Conservation (phyloP, 345 rosid genomes). For the Gossypium turneri region DNA sequence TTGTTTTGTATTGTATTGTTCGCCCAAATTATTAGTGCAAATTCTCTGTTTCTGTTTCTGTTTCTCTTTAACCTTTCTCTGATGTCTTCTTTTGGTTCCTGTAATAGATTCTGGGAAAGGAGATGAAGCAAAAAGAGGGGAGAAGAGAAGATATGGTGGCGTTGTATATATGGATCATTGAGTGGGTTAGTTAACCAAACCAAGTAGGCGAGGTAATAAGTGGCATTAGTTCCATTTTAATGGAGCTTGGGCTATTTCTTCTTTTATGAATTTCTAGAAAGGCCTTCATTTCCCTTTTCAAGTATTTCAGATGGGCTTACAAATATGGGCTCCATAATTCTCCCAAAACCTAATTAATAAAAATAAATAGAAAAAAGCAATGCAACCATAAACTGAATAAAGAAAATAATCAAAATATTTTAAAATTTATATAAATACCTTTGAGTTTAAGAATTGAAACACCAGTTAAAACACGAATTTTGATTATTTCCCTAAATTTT, state of each 20-base stretch:
- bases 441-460: too few species aligned
- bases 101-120: neutral
- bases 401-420: too few species aligned
- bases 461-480: too few species aligned
- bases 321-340: neutral
- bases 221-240: neutral
- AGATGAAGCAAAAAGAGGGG: neutral
- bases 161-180: neutral
- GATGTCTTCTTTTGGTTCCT: neutral
- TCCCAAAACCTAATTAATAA: neutral
- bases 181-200: constrained; percentile 2
- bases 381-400: too few species aligned
- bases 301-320: neutral
- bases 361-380: too few species aligned
- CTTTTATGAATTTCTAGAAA: neutral
- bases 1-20: too few species aligned
- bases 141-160: neutral
- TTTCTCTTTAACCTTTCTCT: neutral
- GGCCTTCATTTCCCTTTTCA: neutral
- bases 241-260: neutral
- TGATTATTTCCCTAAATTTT: too few species aligned
- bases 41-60: neutral
- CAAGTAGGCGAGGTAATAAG: neutral
- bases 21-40: neutral
- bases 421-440: too few species aligned